Conservation (phyloP, 2,329 filamentous ascomycete genomes). For the Sclerotiophoma versabilis region DNA sequence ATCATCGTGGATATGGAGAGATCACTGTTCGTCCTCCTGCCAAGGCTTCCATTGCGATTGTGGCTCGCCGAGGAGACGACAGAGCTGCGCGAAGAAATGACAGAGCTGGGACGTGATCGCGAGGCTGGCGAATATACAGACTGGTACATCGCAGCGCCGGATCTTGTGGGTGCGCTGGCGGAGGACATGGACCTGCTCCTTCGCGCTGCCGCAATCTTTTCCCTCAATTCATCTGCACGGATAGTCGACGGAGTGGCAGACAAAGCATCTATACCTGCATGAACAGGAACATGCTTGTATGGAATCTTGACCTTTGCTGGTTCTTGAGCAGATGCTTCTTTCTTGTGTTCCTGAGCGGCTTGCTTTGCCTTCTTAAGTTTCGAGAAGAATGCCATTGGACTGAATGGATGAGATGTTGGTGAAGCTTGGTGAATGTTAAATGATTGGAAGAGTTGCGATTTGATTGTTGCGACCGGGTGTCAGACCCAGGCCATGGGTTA, state of each 20-base stretch:
- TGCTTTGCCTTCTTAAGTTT: conserved; percentile 42
- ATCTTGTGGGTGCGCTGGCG: conserved; percentile 1
- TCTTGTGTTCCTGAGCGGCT: conserved; percentile 36
- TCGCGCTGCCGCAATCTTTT: conserved; percentile 27
- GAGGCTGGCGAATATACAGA: conserved; percentile 5
- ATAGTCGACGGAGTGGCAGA: conserved; percentile 21
- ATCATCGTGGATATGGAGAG: conserved; percentile 41
- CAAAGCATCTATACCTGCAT: conserved; percentile 38
- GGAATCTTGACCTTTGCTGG: conserved; percentile 27
- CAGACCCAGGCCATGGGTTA: conserved; percentile 6
- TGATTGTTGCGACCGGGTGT: neutral
- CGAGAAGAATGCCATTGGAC: conserved; percentile 43
- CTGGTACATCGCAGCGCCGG: neutral
- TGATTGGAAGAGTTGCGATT: neutral
- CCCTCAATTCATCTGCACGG: conserved; percentile 24
- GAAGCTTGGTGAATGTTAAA: neutral
- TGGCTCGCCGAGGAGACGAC: conserved; percentile 10
- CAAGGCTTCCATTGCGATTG: conserved; percentile 13
- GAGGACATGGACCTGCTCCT: conserved; percentile 17
- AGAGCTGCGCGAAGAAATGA: conserved; percentile 12
- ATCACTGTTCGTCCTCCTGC: conserved; percentile 21
- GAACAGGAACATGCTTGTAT: conserved; percentile 37
- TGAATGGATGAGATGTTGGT: neutral
- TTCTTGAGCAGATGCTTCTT: conserved; percentile 20
- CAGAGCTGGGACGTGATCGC: conserved; percentile 18